A percentile compares a stretch with the other conserved stretches of the same genome.
These are phyloP conservation scores for Metschnikowia borealis DNA, from an alignment of 805 yeast species.

Conservation along the genomic window DNA sequence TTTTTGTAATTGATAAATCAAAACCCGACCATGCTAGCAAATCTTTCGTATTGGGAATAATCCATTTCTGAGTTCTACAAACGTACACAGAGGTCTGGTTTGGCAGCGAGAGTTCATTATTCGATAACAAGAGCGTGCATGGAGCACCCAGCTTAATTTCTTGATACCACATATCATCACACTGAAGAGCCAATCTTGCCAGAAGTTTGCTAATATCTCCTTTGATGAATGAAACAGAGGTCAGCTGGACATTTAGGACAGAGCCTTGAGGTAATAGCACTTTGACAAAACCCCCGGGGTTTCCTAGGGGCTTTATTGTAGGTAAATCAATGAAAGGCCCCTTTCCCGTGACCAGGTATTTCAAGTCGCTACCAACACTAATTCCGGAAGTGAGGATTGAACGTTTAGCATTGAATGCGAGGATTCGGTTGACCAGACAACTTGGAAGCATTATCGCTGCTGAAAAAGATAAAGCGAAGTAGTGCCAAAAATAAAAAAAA, in stretches of 20 bases:
- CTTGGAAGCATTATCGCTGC: background rate
- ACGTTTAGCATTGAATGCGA: background rate
- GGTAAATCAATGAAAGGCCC: constrained; percentile 16
- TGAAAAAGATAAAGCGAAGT: background rate
- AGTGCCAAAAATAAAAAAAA: background rate
- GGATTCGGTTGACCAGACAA: background rate
- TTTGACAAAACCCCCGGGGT: constrained; percentile 4
- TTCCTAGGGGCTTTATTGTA: constrained; percentile 7
- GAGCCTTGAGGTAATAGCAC: constrained; percentile 12
- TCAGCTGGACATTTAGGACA: constrained; percentile 6
- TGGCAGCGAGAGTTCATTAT: constrained; percentile 2
- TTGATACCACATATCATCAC: constrained; percentile 11
- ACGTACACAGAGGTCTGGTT: constrained; percentile 5
- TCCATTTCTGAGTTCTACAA: constrained; percentile 9
- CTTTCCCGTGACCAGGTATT: constrained; percentile 9
- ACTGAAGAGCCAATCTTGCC: constrained; percentile 4
- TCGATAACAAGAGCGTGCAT: constrained; percentile 9
- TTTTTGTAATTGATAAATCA: constrained; percentile 5
- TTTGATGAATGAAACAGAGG: constrained; percentile 5
- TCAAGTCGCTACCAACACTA: background rate
- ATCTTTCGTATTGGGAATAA: background rate
- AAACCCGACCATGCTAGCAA: constrained; percentile 14
- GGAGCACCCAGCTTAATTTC: constrained; percentile 9
- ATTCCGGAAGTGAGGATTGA: background rate
- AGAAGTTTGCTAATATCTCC: constrained; percentile 6